Evolutionary conservation across 257 asterid genomes (phyloP), one percentile per base, ranked within the genome.

Genomic region (Solanum bukasovii): DNA sequence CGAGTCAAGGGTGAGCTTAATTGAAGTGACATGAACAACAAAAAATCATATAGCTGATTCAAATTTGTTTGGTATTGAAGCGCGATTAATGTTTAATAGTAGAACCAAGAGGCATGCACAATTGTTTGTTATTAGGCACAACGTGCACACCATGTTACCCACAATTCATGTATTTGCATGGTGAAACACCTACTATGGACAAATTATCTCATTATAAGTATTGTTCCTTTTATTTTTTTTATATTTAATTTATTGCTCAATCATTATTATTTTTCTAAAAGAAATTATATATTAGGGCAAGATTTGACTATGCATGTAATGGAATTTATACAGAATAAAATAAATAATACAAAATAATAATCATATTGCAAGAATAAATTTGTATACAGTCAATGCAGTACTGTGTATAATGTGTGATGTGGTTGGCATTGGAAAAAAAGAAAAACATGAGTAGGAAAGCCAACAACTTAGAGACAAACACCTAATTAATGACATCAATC

Each of bases 391-490:
- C 38, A 79, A 79, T 44, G 40, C 38, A 18, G 56, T 21, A 82
- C 68, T 49, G 70, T 29, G 70, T 49, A 49, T 29, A 82, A 31
- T 46, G 40, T 20, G 37, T 82, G 70, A 49, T 49, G 86, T 29
- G 31, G 44, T 82, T 82, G 71, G 71, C 67, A 29, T 4, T 82
- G 42, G 70, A 6, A 49, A 82, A 82, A 6, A 44, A 56, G 3
- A 49, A 81, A 81, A 81, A 23, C 9, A 31, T 18, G 20, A 82
- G 70, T 3, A 82, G 85, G 70, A 11, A 23, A 82, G 70, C 86
- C 86, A 82, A 49, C 86, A 82, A 88, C 71, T 84, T 75, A 34
- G 73, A 85, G 90, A n/a, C 85, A 42, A 61, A 88, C 27, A 59
- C 23, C 31, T 8, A 21, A 12, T 49, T 12, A 21, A 12, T 49